Conservation (phyloP, 768 basidiomycete genomes). For the Galerina marginata region DNA sequence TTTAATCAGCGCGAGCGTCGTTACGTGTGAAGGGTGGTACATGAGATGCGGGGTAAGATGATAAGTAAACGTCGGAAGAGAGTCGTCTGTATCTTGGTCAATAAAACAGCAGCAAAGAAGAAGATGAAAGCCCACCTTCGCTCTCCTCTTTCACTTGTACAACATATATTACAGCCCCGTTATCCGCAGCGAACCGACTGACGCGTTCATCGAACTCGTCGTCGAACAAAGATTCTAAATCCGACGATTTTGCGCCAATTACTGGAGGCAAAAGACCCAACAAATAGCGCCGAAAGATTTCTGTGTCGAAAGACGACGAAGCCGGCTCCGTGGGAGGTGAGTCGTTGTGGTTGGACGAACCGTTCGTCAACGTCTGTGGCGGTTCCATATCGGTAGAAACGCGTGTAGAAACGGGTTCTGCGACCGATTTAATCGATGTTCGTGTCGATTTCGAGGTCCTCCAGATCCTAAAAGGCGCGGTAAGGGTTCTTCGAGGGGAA, state of each 20-base stretch:
- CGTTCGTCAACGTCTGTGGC: conserved; percentile 26
- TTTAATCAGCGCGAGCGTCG: conserved; percentile 95
- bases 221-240: conserved; percentile 73
- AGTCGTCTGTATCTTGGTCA: conserved; percentile 56
- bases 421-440: conserved; percentile 22
- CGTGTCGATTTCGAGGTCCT: conserved; percentile 24
- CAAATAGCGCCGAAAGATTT: conserved; percentile 74
- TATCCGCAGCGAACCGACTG: conserved; percentile 75
- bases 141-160: conserved; percentile 77
- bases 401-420: conserved; percentile 17
- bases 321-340: conserved; percentile 18
- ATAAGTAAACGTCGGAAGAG: conserved; percentile 65
- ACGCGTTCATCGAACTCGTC: conserved; percentile 79
- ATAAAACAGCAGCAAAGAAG: conserved; percentile 8
- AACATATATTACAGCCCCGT: conserved; percentile 80
- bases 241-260: conserved; percentile 70
- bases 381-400: conserved; percentile 27
- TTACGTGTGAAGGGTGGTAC: conserved; percentile 81
- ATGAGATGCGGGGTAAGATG: conserved; percentile 72
- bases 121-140: conserved; percentile 58
- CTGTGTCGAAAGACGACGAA: conserved; percentile 60
- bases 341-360: conserved; percentile 25
- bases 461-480: conserved; percentile 27
- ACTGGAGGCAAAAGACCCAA: conserved; percentile 77
- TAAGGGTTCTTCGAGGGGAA: conserved; percentile 25